Conservation (phyloP, 495 filamentous ascomycete species). For the Parachaetomium inaequale region DNA sequence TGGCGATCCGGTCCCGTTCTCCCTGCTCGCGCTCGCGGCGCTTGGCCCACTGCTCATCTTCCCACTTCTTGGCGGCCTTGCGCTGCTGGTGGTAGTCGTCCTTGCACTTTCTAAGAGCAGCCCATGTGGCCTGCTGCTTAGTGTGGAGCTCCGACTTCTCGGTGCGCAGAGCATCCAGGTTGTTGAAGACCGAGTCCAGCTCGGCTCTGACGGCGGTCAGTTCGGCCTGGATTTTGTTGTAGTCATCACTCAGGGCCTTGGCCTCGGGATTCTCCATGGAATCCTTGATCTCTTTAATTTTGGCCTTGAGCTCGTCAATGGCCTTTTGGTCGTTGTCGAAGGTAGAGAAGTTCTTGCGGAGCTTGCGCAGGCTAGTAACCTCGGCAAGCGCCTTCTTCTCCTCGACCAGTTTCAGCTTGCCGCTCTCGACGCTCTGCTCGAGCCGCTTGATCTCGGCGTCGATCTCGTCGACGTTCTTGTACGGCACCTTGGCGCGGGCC, state of each 20-base stretch:
- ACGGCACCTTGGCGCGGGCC: constrained; percentile 68
- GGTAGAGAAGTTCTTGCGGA: constrained; percentile 80
- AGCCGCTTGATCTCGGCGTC: constrained; percentile 75
- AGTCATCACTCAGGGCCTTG: constrained; percentile 80
- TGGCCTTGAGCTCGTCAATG: constrained; percentile 78
- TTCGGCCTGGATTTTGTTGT: constrained; percentile 75
- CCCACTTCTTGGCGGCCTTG: constrained; percentile 73
- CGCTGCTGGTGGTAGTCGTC: constrained; percentile 76
- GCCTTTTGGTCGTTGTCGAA: constrained; percentile 78
- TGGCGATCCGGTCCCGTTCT: constrained; percentile 75
- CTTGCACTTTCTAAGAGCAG: constrained; percentile 74
- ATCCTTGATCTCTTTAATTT: constrained; percentile 82
- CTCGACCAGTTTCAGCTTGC: constrained; percentile 88
- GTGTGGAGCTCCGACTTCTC: constrained; percentile 76
- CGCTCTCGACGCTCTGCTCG: constrained; percentile 78
- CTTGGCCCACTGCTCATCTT: constrained; percentile 69
- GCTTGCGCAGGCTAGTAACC: constrained; percentile 75
- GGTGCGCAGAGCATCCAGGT: constrained; percentile 80
- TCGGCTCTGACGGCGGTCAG: constrained; percentile 84
- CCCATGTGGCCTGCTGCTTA: constrained; percentile 80
- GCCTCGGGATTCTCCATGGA: constrained; percentile 87
- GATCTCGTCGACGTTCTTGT: constrained; percentile 82
- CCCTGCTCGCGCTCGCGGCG: constrained; percentile 53
- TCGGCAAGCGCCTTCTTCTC: constrained; percentile 91
- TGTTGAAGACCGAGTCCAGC: constrained; percentile 83